phyloP scores from a whole-genome alignment of 441 rosid genomes.

The Populus hybrid region DNA sequence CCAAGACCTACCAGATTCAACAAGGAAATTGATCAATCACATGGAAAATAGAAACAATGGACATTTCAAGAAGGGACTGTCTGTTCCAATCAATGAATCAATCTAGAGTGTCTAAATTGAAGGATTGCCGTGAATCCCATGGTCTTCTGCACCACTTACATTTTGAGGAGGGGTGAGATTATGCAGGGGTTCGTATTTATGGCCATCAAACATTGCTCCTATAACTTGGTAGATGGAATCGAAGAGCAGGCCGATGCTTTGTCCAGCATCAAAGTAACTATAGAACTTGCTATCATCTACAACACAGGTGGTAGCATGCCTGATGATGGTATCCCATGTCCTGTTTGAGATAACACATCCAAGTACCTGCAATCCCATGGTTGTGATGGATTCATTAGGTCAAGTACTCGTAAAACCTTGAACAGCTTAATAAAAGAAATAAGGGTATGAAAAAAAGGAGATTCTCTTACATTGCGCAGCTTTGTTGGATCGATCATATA shows the following conservation, averaged over 20 bases:
- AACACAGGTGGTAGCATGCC: constrained; percentile 55
- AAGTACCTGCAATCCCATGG: constrained; percentile 37
- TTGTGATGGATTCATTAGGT: constrained; percentile 4
- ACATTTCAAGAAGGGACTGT: background rate
- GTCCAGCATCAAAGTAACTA: constrained; percentile 29
- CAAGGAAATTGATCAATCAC: constrained; percentile 4
- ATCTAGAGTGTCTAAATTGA: background rate
- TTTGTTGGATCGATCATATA: constrained; percentile 26
- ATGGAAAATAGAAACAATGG: too few species aligned
- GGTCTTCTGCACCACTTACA: constrained; percentile 22
- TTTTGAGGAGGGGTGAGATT: constrained; percentile 26
- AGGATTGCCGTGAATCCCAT: background rate
- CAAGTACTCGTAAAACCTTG: background rate
- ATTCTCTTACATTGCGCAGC: constrained; percentile 49
- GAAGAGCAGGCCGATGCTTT: constrained; percentile 38
- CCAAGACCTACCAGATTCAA: constrained; percentile 34
- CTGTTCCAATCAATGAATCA: background rate
- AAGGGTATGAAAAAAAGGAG: background rate
- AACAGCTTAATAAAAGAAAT: background rate
- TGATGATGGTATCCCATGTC: constrained; percentile 51
- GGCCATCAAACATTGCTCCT: constrained; percentile 41
- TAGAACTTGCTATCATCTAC: constrained; percentile 43
- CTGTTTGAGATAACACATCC: constrained; percentile 36
- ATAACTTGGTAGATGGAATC: constrained; percentile 48
- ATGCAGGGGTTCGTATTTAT: constrained; percentile 25